Evolutionary conservation across 805 yeast genomes (phyloP), one percentile per base, ranked within the genome.

Genomic region (Yarrowia osloensis): DNA sequence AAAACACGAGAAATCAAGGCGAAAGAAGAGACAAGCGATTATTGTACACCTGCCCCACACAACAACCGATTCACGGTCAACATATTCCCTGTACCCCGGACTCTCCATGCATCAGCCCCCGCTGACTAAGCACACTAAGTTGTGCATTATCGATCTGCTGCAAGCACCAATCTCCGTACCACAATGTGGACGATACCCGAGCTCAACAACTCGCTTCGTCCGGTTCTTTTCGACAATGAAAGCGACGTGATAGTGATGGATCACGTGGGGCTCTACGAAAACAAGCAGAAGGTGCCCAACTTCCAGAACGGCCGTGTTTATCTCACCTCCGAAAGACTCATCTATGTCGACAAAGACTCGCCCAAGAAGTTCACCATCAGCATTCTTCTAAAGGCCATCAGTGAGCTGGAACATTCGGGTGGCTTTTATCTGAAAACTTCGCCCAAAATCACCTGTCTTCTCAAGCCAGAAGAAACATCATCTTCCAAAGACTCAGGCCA

Each of bases 221-320:
- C 66, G 8, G 66, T 61, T 15, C 24, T 61, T 6, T 44, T 44
- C 29, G 70, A 71, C n/a, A 67, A 67, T 46, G 93, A 88, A 72
- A 77, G 78, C 40, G 86, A 85, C 70, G 75, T 87, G 2, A 73
- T 80, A 1, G 84, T 87, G 1, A 86, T 82, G 67, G 81, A 80
- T 65, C 77, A 80, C 22, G 83, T 90, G 0, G 97, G 97, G 0
- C 75, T 93, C 3, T 93, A 93, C 74, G 93, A 89, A 28, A 75
- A 91, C 24, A 85, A 85, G 68, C 79, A 79, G 68, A 90, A 90
- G 77, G 82, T 90, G 26, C 65, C 78, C 1, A 79, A 84, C 33
- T 84, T 87, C 69, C 96, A 90, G 74, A 77, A 82, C 68, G 98
- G 98, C 0, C 80, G 97, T 33, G 73, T 89, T 0, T 92, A 92